Evolutionary conservation across 345 rosid species (phyloP).

Genomic region (Salix dunnii): DNA sequence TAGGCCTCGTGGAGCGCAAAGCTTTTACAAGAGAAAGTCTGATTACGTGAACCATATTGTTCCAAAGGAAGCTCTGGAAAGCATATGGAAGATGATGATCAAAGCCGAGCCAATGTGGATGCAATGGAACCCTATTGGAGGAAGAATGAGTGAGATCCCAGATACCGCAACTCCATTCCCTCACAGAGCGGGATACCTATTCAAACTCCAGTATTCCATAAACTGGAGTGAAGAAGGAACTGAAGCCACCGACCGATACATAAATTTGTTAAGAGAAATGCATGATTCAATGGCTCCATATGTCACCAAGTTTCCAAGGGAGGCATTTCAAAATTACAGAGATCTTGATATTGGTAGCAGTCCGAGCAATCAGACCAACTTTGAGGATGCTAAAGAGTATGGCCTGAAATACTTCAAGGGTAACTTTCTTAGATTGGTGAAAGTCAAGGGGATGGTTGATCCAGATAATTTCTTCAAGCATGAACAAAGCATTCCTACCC

Average conservation of each 20-base stretch:
- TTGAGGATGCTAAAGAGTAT: not conserved
- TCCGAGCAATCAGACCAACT: not conserved
- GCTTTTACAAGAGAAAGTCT: slow-evolving; percentile 4
- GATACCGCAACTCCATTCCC: slow-evolving; percentile 10
- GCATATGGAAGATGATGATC: slow-evolving; percentile 9
- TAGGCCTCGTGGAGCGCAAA: not conserved
- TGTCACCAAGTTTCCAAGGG: not conserved
- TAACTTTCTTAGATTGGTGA: not conserved
- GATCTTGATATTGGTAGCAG: slow-evolving; percentile 1
- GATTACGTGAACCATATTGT: slow-evolving; percentile 12
- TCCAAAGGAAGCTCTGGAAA: not conserved
- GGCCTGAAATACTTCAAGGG: slow-evolving; percentile 1
- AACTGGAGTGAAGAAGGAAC: not conserved
- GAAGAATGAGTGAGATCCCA: slow-evolving; percentile 12
- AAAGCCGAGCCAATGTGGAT: not conserved
- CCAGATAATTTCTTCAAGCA: slow-evolving; percentile 2
- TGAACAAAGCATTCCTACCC: not conserved
- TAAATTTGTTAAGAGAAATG: slow-evolving; percentile 1
- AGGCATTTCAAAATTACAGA: slow-evolving; percentile 2
- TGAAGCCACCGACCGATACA: not conserved
- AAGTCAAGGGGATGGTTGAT: not conserved
- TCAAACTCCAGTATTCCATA: slow-evolving; percentile 9
- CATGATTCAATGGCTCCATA: slow-evolving; percentile 2
- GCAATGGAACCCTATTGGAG: slow-evolving; percentile 20
- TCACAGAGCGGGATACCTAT: slow-evolving; percentile 13